Evolutionary conservation across 1,284 basidiomycete genomes (phyloP).

Genomic region (Cryptococcus floricola): DNA sequence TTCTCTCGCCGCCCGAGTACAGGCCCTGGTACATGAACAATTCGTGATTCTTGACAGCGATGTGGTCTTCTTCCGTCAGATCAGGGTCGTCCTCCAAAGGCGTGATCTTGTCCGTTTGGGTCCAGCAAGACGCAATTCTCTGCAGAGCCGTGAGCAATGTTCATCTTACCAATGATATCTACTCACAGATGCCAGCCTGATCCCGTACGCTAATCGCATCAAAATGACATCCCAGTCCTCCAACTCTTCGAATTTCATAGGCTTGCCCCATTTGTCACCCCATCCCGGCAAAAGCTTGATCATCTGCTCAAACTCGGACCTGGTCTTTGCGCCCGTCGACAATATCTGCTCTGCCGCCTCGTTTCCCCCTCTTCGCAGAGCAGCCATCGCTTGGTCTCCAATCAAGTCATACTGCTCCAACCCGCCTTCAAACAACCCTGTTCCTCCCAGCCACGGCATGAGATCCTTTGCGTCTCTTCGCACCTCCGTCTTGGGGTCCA

Average conservation of each 20-base stretch:
- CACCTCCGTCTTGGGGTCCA: slow-evolving; percentile 22
- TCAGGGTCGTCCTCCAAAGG: slow-evolving; percentile 17
- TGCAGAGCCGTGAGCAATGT: slow-evolving; percentile 8
- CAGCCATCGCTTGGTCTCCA: slow-evolving; percentile 22
- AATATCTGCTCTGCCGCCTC: slow-evolving; percentile 19
- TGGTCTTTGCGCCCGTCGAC: not conserved
- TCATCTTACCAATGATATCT: not conserved
- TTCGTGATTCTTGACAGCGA: not conserved
- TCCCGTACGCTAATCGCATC: slow-evolving; percentile 28
- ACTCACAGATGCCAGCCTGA: slow-evolving; percentile 34
- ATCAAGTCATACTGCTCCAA: slow-evolving; percentile 26
- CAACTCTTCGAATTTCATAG: slow-evolving; percentile 30
- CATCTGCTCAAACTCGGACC: slow-evolving; percentile 9
- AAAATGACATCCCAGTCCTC: slow-evolving; percentile 26
- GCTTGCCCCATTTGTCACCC: slow-evolving; percentile 28
- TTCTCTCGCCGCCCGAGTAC: slow-evolving; percentile 84
- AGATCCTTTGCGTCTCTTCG: slow-evolving; percentile 21
- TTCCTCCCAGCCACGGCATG: slow-evolving; percentile 31
- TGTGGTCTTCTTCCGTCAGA: slow-evolving; percentile 24
- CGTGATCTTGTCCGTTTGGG: slow-evolving; percentile 40
- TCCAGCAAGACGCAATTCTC: slow-evolving; percentile 32
- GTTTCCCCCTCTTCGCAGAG: slow-evolving; percentile 22
- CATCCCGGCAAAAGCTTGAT: slow-evolving; percentile 14
- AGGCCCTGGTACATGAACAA: slow-evolving; percentile 58
- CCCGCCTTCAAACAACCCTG: slow-evolving; percentile 30